Base-by-base conservation (phyloP, 352 stramenopile genomes). In the Phytophthora sojae region DNA sequence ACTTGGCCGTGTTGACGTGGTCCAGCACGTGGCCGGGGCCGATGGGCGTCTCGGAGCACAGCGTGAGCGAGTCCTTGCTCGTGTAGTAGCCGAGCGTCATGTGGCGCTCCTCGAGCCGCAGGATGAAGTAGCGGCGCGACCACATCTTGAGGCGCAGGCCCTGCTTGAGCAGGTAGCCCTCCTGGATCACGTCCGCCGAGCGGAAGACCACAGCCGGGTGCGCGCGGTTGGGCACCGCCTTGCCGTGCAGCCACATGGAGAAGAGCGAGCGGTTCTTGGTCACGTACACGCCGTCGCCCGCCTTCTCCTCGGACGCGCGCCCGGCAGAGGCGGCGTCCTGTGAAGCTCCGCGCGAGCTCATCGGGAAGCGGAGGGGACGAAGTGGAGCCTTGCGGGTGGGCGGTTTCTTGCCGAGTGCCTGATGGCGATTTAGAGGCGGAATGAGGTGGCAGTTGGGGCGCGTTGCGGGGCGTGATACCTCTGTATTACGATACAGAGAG, bases 1-100 rank as follows among this genome's bases (percentile, higher is more conserved):
- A 78, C 57, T 93, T 93, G 25, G 71, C 47, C 0, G 56, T 39
- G 49, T 92, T 93, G 2, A 77, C 59, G 14, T 75, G 76, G 56
- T 75, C 84, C 26, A 93, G 64, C 25, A 75, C 61, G 57, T 96
- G 88, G 30, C 85, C 84, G 0, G 89, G 87, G 0, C 89, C 89
- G 49, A 96, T 96, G 21, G 89, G 87, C 32, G 88, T 95, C 74
- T 96, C 89, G 7, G 83, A 88, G 67, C 89, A 96, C 30, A 96
- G 68, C 42, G 83, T 82, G 19, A 96, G 67, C 37, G 84, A 89
- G 67, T 96, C 89, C 56, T 94, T 95, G 70, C 78, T 93, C 17
- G 84, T 93, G 67, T 96, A 96, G 66, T 96, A 96, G 0, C 87
- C 86, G 11, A 96, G 73, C 37, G 89, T 96, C 89, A 96, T 96